Percentiles rank a stretch among this genome's conserved stretches.
Conservation (phyloP, 2,329 filamentous ascomycete genomes). For the Fusarium aywerte region DNA sequence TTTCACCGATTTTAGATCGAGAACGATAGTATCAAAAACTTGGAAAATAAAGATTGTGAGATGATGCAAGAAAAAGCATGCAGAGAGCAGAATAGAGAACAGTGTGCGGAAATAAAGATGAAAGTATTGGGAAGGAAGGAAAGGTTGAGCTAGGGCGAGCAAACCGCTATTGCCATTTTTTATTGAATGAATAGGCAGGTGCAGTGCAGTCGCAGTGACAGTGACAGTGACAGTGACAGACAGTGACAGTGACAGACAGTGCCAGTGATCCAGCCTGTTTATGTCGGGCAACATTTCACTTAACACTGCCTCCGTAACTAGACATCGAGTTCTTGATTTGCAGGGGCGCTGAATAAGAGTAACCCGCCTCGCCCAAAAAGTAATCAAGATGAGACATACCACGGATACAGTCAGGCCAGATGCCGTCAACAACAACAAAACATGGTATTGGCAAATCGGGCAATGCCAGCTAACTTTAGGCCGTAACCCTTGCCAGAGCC, state of each 20-base stretch:
- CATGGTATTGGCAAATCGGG: conserved; percentile 39
- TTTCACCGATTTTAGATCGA: background rate
- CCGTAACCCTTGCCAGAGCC: conserved; percentile 40
- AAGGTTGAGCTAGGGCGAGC: conserved; percentile 3
- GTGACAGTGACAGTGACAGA: conserved; percentile 2
- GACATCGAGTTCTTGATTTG: conserved; percentile 1
- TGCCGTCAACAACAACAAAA: conserved; percentile 38
- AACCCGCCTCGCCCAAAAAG: conserved; percentile 19
- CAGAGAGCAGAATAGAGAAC: background rate
- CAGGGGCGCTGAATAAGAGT: conserved; percentile 28
- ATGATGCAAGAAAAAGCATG: background rate
- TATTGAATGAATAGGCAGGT: conserved; percentile 5
- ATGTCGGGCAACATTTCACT: conserved; percentile 28
- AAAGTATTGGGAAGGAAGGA: conserved; percentile 13
- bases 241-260: conserved; percentile 7
- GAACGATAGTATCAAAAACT: background rate
- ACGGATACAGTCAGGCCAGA: conserved; percentile 36
- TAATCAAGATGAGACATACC: conserved; percentile 25
- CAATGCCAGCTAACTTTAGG: conserved; percentile 41
- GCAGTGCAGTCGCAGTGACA: conserved; percentile 14
- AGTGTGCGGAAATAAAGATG: conserved; percentile 11
- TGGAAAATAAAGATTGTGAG: background rate
- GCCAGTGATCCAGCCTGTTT: conserved; percentile 20
- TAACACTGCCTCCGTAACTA: conserved; percentile 15
- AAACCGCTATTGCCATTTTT: conserved; percentile 17